Conservation (phyloP, 2,329 filamentous ascomycete genomes). For the Neonectria ditissima region DNA sequence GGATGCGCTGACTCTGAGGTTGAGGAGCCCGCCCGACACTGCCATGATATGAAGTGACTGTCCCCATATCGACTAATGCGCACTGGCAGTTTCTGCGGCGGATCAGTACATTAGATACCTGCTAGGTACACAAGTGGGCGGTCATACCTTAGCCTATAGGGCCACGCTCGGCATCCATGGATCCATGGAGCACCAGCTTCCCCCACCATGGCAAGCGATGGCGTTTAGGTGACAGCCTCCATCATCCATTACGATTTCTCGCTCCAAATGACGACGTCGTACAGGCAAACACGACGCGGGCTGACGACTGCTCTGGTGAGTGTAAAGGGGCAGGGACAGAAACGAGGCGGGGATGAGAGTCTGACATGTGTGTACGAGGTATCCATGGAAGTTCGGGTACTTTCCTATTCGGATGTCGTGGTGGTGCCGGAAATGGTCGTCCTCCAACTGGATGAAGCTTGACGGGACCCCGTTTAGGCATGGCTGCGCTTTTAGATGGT, state of each 20-base stretch:
- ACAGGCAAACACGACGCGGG: constrained; percentile 22
- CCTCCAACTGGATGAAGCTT: constrained; percentile 21
- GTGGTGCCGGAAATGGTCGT: constrained; percentile 25
- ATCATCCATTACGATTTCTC: constrained; percentile 34
- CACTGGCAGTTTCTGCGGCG: constrained; percentile 23
- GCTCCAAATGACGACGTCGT: constrained; percentile 35
- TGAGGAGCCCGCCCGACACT: constrained; percentile 21
- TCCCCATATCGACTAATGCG: constrained; percentile 21
- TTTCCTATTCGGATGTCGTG: constrained; percentile 7
- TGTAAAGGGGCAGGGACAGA: neutral
- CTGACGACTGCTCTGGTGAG: constrained; percentile 17
- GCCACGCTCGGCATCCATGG: constrained; percentile 29
- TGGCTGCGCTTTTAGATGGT: constrained; percentile 13
- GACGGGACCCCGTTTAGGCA: constrained; percentile 24
- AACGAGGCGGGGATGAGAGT: constrained; percentile 1
- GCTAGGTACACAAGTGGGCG: constrained; percentile 15
- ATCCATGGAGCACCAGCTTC: constrained; percentile 17
- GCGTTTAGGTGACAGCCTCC: constrained; percentile 22
- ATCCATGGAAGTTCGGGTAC: neutral
- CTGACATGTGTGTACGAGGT: neutral
- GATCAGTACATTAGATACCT: constrained; percentile 27
- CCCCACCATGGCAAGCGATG: constrained; percentile 37
- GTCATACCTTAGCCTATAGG: constrained; percentile 10
- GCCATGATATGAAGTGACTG: constrained; percentile 29
- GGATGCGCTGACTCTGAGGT: constrained; percentile 4